Evolutionary conservation across 306 rosid species (phyloP), one percentile per base, ranked within the genome.

Genomic region (Corylus heterophylla): DNA sequence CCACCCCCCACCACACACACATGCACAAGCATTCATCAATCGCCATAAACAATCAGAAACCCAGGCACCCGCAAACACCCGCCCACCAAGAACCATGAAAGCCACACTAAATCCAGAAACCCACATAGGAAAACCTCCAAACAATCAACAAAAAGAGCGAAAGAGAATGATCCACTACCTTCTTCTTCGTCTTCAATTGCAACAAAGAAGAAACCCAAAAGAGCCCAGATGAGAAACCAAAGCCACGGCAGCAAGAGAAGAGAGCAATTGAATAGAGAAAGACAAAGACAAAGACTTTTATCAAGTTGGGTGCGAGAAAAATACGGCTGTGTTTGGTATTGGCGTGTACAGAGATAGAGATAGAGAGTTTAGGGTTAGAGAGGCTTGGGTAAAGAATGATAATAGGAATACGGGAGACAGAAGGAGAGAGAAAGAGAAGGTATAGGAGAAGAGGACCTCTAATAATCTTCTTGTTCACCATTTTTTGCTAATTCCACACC

Each of bases 401-500:
- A 68, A 78, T 74, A 55, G 74, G 79, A 66, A 82, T 22, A 89
- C 47, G 78, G 74, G 87, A 84, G 87, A 83, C 78, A 81, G 83
- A 76, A 72, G 74, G 83, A 54, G 31, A 82, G 80, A 54, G 83
- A 79, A 18, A 55, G 51, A 56, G 80, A 79, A 11, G 83, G 89
- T 74, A 79, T 73, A 77, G 86, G 52, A 87, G 88, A 78, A 75
- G 80, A 81, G 71, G 81, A 48, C 81, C 25, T n/a, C 83, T 84
- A 88, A 85, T 86, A 83, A 79, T 82, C 88, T 74, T 72, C 89
- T 81, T 55, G 88, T 85, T 86, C 92, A 86, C 94, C 94, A 88
- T 88, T 78, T 90, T 88, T 86, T 77, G 89, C 89, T 85, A 88
- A 90, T 86, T 79, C 92, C 89, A 86, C 87, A 35, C 86, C 86